phyloP scores from a whole-genome alignment of 192 early-diverging fungal species.

The Piromyces sp. region DNA sequence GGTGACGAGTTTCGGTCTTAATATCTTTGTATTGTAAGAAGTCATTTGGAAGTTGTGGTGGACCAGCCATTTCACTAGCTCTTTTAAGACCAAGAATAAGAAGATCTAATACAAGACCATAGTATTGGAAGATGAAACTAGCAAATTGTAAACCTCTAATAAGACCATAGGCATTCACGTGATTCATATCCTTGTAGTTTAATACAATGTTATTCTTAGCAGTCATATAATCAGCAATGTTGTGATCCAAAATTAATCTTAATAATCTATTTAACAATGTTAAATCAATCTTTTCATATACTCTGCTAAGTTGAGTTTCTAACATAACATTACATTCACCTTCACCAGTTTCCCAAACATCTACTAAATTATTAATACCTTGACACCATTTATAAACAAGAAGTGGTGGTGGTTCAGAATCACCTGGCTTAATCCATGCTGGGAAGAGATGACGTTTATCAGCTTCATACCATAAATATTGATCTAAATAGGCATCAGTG shows the following conservation, averaged over 20 bases:
- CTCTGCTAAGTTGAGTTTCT: constrained; percentile 77
- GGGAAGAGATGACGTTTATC: constrained; percentile 95
- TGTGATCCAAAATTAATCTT: constrained; percentile 92
- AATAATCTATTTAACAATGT: constrained; percentile 84
- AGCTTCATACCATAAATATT: constrained; percentile 98
- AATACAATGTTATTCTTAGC: constrained; percentile 97
- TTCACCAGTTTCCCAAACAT: constrained; percentile 78
- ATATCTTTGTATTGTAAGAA: constrained; percentile 91
- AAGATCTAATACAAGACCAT: constrained; percentile 88
- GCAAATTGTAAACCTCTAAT: constrained; percentile 96
- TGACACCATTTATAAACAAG: constrained; percentile 97
- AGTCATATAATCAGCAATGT: constrained; percentile 99
- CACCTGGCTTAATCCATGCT: constrained; percentile 96
- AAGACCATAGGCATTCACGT: constrained; percentile 90
- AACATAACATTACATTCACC: constrained; percentile 94
- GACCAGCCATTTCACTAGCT: constrained; percentile 91
- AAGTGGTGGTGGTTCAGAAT: constrained; percentile 89
- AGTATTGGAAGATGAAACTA: constrained; percentile 97
- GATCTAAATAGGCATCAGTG: constrained; percentile 95
- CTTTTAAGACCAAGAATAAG: constrained; percentile 84
- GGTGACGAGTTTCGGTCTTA: constrained; percentile 81
- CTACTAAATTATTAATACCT: constrained; percentile 92
- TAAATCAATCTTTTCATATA: constrained; percentile 95
- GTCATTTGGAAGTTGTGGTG: constrained; percentile 80
- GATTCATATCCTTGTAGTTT: constrained; percentile 98